Conservation (phyloP, 345 rosid genomes). For the Hevea brasiliensis region DNA sequence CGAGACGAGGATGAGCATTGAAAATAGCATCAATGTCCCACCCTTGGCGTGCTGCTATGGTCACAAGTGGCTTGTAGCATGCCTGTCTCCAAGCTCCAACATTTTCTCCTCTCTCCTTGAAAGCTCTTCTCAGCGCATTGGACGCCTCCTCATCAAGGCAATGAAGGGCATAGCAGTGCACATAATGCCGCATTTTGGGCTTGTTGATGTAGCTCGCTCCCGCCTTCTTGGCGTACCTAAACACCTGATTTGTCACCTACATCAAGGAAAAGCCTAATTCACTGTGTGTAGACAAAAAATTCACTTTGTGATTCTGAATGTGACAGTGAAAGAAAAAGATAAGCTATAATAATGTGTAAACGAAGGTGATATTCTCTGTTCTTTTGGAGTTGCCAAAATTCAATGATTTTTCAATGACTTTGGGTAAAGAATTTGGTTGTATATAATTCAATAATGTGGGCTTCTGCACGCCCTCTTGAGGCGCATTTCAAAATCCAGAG, state of each 20-base stretch:
- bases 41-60: constrained; percentile 75
- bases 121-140: constrained; percentile 65
- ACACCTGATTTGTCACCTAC: constrained; percentile 97
- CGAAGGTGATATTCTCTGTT: not conserved
- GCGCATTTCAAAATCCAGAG: not conserved
- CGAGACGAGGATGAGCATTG: constrained; percentile 84
- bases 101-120: constrained; percentile 92
- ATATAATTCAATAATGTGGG: not conserved
- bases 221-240: constrained; percentile 84
- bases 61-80: constrained; percentile 86
- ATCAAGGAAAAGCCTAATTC: not conserved
- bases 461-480: no score
- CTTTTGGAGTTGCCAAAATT: not conserved
- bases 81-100: constrained; percentile 99
- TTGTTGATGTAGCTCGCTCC: constrained; percentile 98
- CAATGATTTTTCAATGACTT: not conserved
- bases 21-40: constrained; percentile 97
- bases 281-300: no score
- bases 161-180: constrained; percentile 94
- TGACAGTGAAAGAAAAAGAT: not conserved
- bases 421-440: not conserved
- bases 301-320: not conserved
- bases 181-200: constrained; percentile 98
- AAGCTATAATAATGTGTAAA: not conserved
- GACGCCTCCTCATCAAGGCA: constrained; percentile 90